A percentile compares a stretch with the other conserved stretches of the same genome.
phyloP scores from a whole-genome alignment of 208 protist genomes.

The Acanthamoeba lenticulata region DNA sequence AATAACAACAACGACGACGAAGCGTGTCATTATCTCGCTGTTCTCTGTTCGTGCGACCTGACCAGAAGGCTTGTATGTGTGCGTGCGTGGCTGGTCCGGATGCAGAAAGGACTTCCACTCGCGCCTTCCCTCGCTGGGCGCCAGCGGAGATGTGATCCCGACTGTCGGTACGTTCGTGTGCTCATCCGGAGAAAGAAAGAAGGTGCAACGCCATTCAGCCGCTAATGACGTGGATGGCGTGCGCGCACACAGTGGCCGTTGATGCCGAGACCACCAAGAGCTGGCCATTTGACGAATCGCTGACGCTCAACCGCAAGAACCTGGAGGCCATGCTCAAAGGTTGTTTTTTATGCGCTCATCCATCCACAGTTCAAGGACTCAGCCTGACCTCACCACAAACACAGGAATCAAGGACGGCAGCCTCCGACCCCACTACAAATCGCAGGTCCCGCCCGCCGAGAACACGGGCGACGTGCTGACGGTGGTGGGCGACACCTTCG shows the following conservation, averaged over 20 bases:
- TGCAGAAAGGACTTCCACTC: slow-evolving; percentile 30
- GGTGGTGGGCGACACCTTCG: slow-evolving; percentile 73
- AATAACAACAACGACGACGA: not conserved
- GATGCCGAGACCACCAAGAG: slow-evolving; percentile 37
- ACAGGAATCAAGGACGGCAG: not conserved
- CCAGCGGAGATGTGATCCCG: not conserved
- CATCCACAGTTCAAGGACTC: not conserved
- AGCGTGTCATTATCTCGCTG: not conserved
- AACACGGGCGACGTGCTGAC: slow-evolving; percentile 68
- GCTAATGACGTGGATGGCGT: too few species aligned
- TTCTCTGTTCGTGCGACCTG: too few species aligned
- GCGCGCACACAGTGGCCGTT: not conserved
- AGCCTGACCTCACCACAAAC: too few species aligned
- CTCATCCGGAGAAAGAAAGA: too few species aligned
- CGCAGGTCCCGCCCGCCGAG: slow-evolving; percentile 73
- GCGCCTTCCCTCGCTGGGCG: not conserved
- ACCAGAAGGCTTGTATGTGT: too few species aligned
- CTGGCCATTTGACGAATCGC: slow-evolving; percentile 13
- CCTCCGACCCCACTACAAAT: slow-evolving; percentile 38
- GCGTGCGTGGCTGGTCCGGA: too few species aligned
- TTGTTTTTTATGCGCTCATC: too few species aligned
- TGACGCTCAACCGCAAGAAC: not conserved
- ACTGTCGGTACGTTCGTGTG: too few species aligned
- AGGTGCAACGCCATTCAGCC: too few species aligned
- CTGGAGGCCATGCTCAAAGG: not conserved